These are phyloP conservation scores for Fennellomyces sp. DNA, from an alignment of 371 early-diverging fungal species.

Conservation along the genomic window DNA sequence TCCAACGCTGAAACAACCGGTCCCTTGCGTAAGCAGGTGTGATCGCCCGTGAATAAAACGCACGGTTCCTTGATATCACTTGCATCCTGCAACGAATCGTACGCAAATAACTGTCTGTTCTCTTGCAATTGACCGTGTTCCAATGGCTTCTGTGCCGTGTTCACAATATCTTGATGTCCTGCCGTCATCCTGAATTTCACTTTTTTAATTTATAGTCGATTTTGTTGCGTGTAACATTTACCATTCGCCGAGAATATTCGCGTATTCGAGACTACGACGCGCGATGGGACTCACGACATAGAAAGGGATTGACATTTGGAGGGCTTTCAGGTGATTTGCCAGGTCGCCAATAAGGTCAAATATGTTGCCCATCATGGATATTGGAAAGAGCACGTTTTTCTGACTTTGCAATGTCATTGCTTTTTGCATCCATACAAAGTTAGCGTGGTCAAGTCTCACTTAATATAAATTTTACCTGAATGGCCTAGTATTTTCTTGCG, in stretches of 20 bases:
- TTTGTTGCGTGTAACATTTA: slow-evolving; percentile 18
- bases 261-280: slow-evolving; percentile 76
- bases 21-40: slow-evolving; percentile 26
- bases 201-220: neutral
- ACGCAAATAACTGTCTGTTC: slow-evolving; percentile 30
- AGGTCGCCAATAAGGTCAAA: slow-evolving; percentile 77
- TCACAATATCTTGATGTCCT: slow-evolving; percentile 58
- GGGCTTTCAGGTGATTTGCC: slow-evolving; percentile 49
- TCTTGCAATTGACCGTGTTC: slow-evolving; percentile 56
- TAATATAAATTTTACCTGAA: slow-evolving; percentile 28
- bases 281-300: slow-evolving; percentile 80
- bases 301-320: slow-evolving; percentile 61
- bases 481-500: slow-evolving; percentile 27
- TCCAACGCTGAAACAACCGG: slow-evolving; percentile 34
- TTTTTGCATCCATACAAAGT: slow-evolving; percentile 5
- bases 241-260: slow-evolving; percentile 91
- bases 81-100: slow-evolving; percentile 39
- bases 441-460: neutral
- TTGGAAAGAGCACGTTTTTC: slow-evolving; percentile 74
- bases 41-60: slow-evolving; percentile 69
- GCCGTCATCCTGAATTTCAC: slow-evolving; percentile 65
- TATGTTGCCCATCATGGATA: slow-evolving; percentile 68
- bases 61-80: slow-evolving; percentile 56
- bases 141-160: slow-evolving; percentile 60
- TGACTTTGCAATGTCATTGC: slow-evolving; percentile 61